Conservation (phyloP, 225 moss, liverwort and hornwort genomes). For the Asterella californica region DNA sequence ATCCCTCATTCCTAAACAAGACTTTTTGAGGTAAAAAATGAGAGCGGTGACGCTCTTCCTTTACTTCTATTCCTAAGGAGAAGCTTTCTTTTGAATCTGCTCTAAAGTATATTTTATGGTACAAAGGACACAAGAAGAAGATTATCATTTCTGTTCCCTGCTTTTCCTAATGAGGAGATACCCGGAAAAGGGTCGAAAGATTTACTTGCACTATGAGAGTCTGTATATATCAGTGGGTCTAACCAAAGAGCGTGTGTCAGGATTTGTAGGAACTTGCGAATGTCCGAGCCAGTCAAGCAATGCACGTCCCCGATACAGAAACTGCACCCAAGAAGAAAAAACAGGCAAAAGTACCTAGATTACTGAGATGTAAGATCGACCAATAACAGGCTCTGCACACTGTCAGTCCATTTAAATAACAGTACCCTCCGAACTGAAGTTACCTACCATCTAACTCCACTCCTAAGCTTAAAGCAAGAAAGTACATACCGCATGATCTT, state of each 20-base stretch:
- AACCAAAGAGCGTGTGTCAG: constrained; percentile 78
- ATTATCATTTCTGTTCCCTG: neutral
- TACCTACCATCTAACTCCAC: neutral
- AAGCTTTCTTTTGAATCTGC: constrained; percentile 8
- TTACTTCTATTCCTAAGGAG: constrained; percentile 5
- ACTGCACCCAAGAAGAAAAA: constrained; percentile 50
- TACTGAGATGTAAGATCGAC: neutral
- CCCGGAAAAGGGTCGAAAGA: neutral
- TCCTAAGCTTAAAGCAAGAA: neutral
- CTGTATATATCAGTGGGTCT: constrained; percentile 81
- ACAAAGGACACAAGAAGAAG: neutral
- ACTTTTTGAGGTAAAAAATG: constrained; percentile 16
- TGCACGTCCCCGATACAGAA: constrained; percentile 78
- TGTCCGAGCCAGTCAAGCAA: constrained; percentile 80
- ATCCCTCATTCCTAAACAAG: neutral
- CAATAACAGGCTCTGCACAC: neutral
- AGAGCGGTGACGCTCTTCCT: constrained; percentile 3
- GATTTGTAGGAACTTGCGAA: constrained; percentile 70
- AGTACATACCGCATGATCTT: constrained; percentile 63
- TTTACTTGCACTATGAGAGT: constrained; percentile 51
- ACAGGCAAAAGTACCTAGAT: neutral
- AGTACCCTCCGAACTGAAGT: neutral
- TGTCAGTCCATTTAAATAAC: neutral
- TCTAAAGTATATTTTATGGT: constrained; percentile 11
- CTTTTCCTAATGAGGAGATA: neutral